Evolutionary conservation across 495 filamentous ascomycete genomes (phyloP).

Genomic region (Penicillium bovifimosum): DNA sequence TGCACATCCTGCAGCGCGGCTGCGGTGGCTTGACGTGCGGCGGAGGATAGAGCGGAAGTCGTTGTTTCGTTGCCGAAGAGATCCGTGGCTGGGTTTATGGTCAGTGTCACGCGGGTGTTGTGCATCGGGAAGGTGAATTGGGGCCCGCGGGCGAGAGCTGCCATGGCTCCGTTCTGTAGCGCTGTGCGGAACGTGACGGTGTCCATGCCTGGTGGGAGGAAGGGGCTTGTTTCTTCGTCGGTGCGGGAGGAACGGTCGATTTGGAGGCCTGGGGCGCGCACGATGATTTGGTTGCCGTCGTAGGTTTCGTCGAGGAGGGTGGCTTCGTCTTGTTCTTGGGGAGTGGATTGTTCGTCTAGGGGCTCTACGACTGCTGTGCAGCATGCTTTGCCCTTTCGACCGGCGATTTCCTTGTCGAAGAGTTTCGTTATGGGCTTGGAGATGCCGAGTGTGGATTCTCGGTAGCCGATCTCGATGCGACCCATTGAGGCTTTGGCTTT

Average conservation of each 20-base stretch:
- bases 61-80: conserved; percentile 63
- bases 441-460: conserved; percentile 61
- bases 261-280: conserved; percentile 43
- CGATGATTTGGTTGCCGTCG: conserved; percentile 57
- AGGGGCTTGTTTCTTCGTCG: conserved; percentile 31
- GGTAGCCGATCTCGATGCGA: conserved; percentile 91
- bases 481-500: conserved; percentile 87
- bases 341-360: conserved; percentile 32
- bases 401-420: conserved; percentile 75
- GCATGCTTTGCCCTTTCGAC: conserved; percentile 69
- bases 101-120: conserved; percentile 60
- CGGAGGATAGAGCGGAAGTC: conserved; percentile 68
- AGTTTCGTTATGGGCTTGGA: conserved; percentile 51
- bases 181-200: conserved; percentile 55
- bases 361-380: conserved; percentile 66
- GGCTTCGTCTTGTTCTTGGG: conserved; percentile 20
- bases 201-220: conserved; percentile 55
- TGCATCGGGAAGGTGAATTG: conserved; percentile 70
- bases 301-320: conserved; percentile 26
- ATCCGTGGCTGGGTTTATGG: conserved; percentile 58
- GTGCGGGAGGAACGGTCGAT: conserved; percentile 32
- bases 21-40: conserved; percentile 66
- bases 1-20: conserved; percentile 53
- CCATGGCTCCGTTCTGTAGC: conserved; percentile 71
- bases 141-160: conserved; percentile 81